A percentile compares a stretch with the other conserved stretches of the same genome.
Conservation (phyloP, 805 yeast genomes). For the Suhomyces emberorum region DNA sequence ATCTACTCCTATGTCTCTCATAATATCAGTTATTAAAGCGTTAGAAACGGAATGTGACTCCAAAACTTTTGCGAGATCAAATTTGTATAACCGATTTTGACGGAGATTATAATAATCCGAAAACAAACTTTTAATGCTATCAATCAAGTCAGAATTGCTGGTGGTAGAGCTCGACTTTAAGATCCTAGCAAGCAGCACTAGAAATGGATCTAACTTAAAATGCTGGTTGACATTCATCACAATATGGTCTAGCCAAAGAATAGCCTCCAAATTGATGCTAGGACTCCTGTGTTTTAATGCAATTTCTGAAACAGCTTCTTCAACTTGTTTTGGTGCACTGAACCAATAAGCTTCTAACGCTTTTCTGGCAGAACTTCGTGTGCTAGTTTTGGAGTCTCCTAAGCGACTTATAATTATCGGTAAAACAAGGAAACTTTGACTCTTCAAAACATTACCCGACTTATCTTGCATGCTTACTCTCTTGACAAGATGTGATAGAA, state of each 20-base stretch:
- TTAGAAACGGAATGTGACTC: slow-evolving; percentile 26
- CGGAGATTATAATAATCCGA: slow-evolving; percentile 26
- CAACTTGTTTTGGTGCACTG: slow-evolving; percentile 48
- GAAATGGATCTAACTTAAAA: slow-evolving; percentile 27
- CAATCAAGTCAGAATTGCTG: slow-evolving; percentile 5
- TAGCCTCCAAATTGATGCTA: slow-evolving; percentile 40
- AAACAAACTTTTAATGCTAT: slow-evolving; percentile 20
- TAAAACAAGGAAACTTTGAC: slow-evolving; percentile 42
- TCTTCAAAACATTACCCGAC: slow-evolving; percentile 33
- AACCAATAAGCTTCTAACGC: slow-evolving; percentile 56
- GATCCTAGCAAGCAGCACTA: slow-evolving; percentile 22
- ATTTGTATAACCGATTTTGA: slow-evolving; percentile 38
- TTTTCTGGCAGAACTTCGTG: slow-evolving; percentile 44
- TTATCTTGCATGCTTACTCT: slow-evolving; percentile 58
- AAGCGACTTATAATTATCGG: slow-evolving; percentile 51
- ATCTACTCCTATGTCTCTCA: slow-evolving; percentile 3
- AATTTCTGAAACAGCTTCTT: slow-evolving; percentile 38
- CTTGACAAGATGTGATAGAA: slow-evolving; percentile 54
- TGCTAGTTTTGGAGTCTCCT: slow-evolving; percentile 36
- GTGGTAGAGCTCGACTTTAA: slow-evolving; percentile 10
- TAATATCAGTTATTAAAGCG: slow-evolving; percentile 5
- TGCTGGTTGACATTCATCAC: slow-evolving; percentile 31
- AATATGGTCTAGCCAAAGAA: slow-evolving; percentile 44
- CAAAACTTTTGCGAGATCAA: slow-evolving; percentile 44
- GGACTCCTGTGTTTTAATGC: slow-evolving; percentile 42